Evolutionary conservation across 768 basidiomycete genomes (phyloP).

Genomic region (Hypholoma sublateritium): DNA sequence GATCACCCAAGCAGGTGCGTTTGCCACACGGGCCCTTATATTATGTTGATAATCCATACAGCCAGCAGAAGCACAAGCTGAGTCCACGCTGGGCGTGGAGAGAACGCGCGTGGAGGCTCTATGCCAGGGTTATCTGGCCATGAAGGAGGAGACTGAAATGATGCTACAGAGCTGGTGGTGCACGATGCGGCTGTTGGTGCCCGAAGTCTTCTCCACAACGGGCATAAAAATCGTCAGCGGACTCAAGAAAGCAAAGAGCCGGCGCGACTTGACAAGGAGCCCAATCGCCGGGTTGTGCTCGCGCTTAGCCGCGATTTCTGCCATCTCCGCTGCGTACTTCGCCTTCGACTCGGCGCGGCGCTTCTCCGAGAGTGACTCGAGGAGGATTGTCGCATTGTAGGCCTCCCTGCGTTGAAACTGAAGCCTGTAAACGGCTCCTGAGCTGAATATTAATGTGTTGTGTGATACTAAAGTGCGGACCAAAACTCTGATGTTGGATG

Average conservation of each 20-base stretch:
- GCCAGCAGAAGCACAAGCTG: conserved; percentile 32
- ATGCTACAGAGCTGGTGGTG: conserved; percentile 58
- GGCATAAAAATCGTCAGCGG: conserved; percentile 73
- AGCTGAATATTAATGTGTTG: too few relatives aligned
- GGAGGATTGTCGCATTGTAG: conserved; percentile 66
- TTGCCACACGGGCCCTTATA: conserved; percentile 20
- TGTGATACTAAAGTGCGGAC: too few relatives aligned
- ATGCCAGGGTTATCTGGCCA: conserved; percentile 2
- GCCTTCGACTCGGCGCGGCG: conserved; percentile 42
- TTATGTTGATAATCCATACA: background rate
- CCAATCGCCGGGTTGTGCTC: conserved; percentile 16
- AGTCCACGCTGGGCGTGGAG: conserved; percentile 34
- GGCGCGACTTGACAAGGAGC: conserved; percentile 39
- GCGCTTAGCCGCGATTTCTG: conserved; percentile 16
- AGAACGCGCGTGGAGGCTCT: conserved; percentile 29
- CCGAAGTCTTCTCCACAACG: conserved; percentile 17
- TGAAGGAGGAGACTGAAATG: conserved; percentile 27
- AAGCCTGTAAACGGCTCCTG: too few relatives aligned
- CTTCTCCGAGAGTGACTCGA: conserved; percentile 69
- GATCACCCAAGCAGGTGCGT: conserved; percentile 28
- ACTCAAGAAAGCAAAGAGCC: conserved; percentile 60
- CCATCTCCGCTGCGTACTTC: conserved; percentile 34
- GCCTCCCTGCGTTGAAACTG: too few relatives aligned
- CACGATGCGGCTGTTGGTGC: conserved; percentile 60
- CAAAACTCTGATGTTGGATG: background rate